Evolutionary conservation across 2,329 filamentous ascomycete species (phyloP).

Genomic region (Microsporum ferrugineum): DNA sequence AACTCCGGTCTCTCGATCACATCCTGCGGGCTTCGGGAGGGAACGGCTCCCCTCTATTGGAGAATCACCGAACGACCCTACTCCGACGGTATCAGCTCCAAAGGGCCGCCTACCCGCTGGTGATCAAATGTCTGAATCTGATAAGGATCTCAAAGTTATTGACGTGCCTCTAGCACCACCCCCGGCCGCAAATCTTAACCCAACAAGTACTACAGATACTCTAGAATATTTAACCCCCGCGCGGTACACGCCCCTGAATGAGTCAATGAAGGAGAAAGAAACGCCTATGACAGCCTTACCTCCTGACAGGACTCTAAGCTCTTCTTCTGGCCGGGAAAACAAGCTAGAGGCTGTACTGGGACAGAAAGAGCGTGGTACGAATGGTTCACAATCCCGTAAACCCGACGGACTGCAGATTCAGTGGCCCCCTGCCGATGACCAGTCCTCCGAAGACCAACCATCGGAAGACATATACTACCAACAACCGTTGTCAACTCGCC

Average conservation of each 20-base stretch:
- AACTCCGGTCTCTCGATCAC: slow-evolving; percentile 54
- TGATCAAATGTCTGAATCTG: slow-evolving; percentile 40
- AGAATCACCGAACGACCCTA: slow-evolving; percentile 49
- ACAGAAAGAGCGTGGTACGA: slow-evolving; percentile 45
- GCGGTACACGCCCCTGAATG: slow-evolving; percentile 34
- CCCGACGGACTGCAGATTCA: slow-evolving; percentile 62
- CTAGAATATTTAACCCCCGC: slow-evolving; percentile 35
- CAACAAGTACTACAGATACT: slow-evolving; percentile 22
- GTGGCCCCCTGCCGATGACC: slow-evolving; percentile 30
- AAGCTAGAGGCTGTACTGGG: slow-evolving; percentile 29
- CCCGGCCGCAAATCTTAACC: slow-evolving; percentile 19
- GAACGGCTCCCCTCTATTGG: slow-evolving; percentile 67
- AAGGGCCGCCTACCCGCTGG: slow-evolving; percentile 33
- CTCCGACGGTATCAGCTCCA: slow-evolving; percentile 33
- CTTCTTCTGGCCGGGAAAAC: slow-evolving; percentile 3
- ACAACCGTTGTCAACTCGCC: slow-evolving; percentile 1
- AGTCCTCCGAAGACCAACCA: background rate
- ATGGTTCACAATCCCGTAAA: slow-evolving; percentile 62
- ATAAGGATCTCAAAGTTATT: slow-evolving; percentile 25
- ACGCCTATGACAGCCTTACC: slow-evolving; percentile 55
- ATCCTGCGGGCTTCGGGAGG: slow-evolving; percentile 49
- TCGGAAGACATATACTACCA: background rate
- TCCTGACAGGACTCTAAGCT: slow-evolving; percentile 33
- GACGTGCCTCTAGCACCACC: slow-evolving; percentile 21
- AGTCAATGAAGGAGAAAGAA: slow-evolving; percentile 27